These are phyloP conservation scores for Sphaerulina populicola DNA, from an alignment of 2,329 filamentous ascomycete genomes.

Conservation along the genomic window DNA sequence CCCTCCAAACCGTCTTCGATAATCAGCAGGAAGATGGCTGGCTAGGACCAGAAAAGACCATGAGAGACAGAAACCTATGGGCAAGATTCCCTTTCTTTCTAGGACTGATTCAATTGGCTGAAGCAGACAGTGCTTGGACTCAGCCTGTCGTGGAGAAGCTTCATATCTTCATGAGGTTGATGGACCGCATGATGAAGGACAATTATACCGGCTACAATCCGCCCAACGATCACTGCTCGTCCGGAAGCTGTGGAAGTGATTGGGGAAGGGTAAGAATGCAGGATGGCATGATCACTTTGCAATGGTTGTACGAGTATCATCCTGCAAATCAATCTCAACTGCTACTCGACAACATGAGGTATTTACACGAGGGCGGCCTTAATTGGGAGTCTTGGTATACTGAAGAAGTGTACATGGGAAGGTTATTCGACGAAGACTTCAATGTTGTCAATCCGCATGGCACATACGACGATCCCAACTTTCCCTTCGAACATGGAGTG, in stretches of 20 bases:
- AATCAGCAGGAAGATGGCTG: conserved; percentile 49
- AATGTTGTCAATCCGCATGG: conserved; percentile 12
- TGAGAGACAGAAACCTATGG: conserved; percentile 39
- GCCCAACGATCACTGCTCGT: conserved; percentile 22
- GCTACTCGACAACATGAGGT: conserved; percentile 39
- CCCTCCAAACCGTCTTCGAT: conserved; percentile 43
- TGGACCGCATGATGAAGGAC: conserved; percentile 48
- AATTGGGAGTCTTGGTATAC: conserved; percentile 33
- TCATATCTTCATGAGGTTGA: conserved; percentile 44
- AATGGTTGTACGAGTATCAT: conserved; percentile 44
- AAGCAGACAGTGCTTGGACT: conserved; percentile 41
- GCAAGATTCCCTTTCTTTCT: conserved; percentile 46
- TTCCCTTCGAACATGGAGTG: conserved; percentile 41
- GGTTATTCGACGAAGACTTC: conserved; percentile 21
- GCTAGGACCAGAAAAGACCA: conserved; percentile 48
- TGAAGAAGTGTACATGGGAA: conserved; percentile 25
- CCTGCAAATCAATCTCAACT: conserved; percentile 33
- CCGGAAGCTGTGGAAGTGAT: conserved; percentile 27
- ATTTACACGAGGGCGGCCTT: conserved; percentile 34
- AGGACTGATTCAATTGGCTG: conserved; percentile 44
- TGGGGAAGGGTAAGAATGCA: conserved; percentile 37
- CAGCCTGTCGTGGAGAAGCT: conserved; percentile 43
- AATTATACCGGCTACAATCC: conserved; percentile 45
- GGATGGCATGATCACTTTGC: conserved; percentile 42
- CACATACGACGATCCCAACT: conserved; percentile 17